Evolutionary conservation across 768 basidiomycete species (phyloP).

Genomic region (Clavulina sp.): DNA sequence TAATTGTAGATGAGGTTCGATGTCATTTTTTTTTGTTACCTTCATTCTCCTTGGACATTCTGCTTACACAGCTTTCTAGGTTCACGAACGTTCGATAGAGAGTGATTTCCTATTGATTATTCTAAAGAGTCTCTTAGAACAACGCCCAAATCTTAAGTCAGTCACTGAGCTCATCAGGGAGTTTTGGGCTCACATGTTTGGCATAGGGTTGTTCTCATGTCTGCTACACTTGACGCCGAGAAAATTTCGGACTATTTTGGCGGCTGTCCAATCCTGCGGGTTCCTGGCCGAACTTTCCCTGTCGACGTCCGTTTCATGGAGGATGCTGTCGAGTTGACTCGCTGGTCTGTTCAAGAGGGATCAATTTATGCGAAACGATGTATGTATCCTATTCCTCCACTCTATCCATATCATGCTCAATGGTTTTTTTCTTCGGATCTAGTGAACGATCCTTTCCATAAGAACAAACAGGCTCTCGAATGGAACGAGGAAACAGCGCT

Average conservation of each 20-base stretch:
- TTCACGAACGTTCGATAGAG: constrained; percentile 93
- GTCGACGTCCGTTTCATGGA: constrained; percentile 76
- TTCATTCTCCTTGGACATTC: neutral
- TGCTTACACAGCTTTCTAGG: constrained; percentile 24
- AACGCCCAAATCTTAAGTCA: constrained; percentile 72
- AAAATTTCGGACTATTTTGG: constrained; percentile 82
- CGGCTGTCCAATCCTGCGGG: constrained; percentile 59
- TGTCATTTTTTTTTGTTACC: too few relatives aligned
- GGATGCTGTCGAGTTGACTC: constrained; percentile 70
- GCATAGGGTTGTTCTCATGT: constrained; percentile 80
- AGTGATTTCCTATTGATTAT: constrained; percentile 94
- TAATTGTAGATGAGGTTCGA: constrained; percentile 83
- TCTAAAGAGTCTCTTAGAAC: constrained; percentile 60
- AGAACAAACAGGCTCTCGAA: constrained; percentile 38
- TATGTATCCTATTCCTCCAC: constrained; percentile 20
- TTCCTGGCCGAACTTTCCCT: constrained; percentile 91
- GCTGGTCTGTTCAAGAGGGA: constrained; percentile 59
- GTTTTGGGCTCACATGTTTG: neutral
- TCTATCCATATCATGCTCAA: neutral
- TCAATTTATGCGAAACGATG: constrained; percentile 67
- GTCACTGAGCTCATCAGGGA: constrained; percentile 10
- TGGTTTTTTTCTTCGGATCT: constrained; percentile 3
- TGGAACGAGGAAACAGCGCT: constrained; percentile 57
- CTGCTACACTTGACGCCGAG: constrained; percentile 83
- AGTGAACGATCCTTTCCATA: constrained; percentile 50